phyloP scores from a whole-genome alignment of 305 asterid species.

The Fraxinus nigra region DNA sequence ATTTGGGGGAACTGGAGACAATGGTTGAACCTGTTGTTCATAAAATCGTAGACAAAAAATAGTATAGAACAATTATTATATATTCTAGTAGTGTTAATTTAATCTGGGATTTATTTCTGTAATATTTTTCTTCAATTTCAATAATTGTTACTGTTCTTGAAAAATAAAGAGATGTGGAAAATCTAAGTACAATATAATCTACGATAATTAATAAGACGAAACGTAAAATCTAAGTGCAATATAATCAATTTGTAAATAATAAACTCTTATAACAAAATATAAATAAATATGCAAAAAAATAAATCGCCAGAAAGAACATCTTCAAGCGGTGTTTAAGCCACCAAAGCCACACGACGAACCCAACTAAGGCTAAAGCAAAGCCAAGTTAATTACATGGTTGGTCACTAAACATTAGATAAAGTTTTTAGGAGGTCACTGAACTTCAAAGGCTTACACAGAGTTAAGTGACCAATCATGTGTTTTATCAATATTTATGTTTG shows the following conservation, averaged over 20 bases:
- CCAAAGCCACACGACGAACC: slow-evolving; percentile 27
- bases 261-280: not conserved
- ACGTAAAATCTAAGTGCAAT: not conserved
- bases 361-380: slow-evolving; percentile 16
- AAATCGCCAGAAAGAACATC: not conserved
- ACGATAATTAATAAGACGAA: no score
- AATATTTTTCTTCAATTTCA: not conserved
- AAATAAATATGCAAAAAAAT: not conserved
- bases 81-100: not conserved
- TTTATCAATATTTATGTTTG: no score
- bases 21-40: slow-evolving; percentile 54
- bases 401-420: no score
- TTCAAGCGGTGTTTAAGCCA: slow-evolving; percentile 18
- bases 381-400: no score
- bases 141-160: not conserved
- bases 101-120: not conserved
- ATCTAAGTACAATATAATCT: not conserved
- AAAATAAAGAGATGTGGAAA: not conserved
- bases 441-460: no score
- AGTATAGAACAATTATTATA: slow-evolving; percentile 12
- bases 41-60: slow-evolving; percentile 26
- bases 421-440: no score
- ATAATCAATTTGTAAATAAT: not conserved
- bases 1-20: slow-evolving; percentile 52
- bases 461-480: no score